Percentiles rank a stretch among this genome's conserved stretches.
Conservation (phyloP, 1,139 yeast species). For the Kodamaea ohmeri region DNA sequence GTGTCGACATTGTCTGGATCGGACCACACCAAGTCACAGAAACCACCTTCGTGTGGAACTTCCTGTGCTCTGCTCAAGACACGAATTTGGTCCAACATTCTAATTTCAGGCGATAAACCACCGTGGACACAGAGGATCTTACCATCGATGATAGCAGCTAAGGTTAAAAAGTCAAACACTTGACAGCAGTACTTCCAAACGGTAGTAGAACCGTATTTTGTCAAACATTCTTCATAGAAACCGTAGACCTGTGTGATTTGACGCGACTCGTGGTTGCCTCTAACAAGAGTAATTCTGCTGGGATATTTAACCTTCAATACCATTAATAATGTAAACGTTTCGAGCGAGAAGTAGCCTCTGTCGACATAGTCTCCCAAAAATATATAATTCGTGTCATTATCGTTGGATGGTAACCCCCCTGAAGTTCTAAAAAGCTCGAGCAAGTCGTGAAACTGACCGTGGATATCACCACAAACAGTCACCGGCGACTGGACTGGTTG, state of each 20-base stretch:
- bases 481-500: conserved; percentile 97
- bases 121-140: conserved; percentile 93
- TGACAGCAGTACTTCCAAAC: conserved; percentile 98
- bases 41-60: conserved; percentile 98
- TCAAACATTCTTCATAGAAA: conserved; percentile 84
- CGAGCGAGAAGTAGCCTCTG: conserved; percentile 91
- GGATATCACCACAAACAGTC: conserved; percentile 97
- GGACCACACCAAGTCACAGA: conserved; percentile 95
- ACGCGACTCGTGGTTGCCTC: conserved; percentile 94
- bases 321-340: conserved; percentile 88
- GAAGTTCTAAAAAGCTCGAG: conserved; percentile 87
- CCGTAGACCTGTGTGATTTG: conserved; percentile 97
- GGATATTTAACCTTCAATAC: conserved; percentile 88
- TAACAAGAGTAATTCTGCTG: conserved; percentile 76
- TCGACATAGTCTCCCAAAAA: conserved; percentile 96
- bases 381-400: conserved; percentile 59
- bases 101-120: conserved; percentile 94
- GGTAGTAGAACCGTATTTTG: conserved; percentile 92
- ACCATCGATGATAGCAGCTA: conserved; percentile 95
- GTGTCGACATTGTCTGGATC: conserved; percentile 98
- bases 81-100: conserved; percentile 94
- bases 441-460: conserved; percentile 95
- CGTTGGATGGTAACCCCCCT: conserved; percentile 77
- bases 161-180: conserved; percentile 86
- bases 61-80: conserved; percentile 97